Evolutionary conservation across 2,329 filamentous ascomycete genomes (phyloP), one percentile per base, ranked within the genome.

Genomic region (Rhynchosporium graminicola): DNA sequence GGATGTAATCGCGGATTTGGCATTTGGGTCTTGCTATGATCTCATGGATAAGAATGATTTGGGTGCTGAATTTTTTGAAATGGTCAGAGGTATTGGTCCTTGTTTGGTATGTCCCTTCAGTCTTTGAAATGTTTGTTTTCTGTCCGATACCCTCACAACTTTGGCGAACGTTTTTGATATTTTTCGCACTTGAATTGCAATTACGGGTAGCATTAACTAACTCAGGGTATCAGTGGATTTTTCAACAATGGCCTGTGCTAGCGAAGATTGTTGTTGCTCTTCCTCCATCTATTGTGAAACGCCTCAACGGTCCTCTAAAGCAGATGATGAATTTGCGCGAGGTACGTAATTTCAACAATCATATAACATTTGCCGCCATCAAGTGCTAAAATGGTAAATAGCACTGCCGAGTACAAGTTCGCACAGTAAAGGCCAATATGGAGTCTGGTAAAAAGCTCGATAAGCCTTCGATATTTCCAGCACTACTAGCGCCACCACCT

Each of bases 1-100:
- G 12, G 73, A 74, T 60, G 64, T 74, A 26, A 71, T 73, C 38
- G 70, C 71, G 7, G 69, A 74, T n/a, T 75, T 74, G 61, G 68
- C 71, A 1, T 75, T 75, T 48, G 71, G 63, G 8, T 58, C 69
- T 8, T 69, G 65, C 45, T 73, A 74, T 59, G 64, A 75, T 42
- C 66, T 71, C 10, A 57, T 76, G 1, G 74, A 74, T 29, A 55
- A 54, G 5, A 33, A 60, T 0, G 71, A 75, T 45, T 64, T 70
- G 4, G 72, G 69, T 5, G 52, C 47, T 3, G 46, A 65, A 3
- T 75, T 74, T 67, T 73, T 71, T 55, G 65, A 67, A 3, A 65
- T 72, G 65, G 65, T 71, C 8, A 59, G 71, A 38, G 67, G 67
- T 63, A 43, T 68, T 59, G 65, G 63, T 64, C 29, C 68, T 65